These are phyloP conservation scores for Auriculariales sp. DNA, from an alignment of 768 basidiomycete genomes.

Conservation along the genomic window DNA sequence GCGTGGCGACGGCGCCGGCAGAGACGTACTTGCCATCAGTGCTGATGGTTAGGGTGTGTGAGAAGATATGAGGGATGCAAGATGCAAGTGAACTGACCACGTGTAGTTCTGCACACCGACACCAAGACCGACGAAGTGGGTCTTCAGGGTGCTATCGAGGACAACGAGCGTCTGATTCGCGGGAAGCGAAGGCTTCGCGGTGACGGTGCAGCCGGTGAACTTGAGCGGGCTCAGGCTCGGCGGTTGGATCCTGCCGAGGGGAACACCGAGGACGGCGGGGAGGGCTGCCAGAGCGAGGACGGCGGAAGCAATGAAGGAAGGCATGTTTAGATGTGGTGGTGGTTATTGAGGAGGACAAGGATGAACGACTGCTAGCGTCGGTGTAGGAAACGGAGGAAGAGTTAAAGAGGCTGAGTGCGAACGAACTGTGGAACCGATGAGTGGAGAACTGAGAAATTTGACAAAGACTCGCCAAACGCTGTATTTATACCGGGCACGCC, in stretches of 20 bases:
- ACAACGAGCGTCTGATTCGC: background rate
- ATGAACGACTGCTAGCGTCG: background rate
- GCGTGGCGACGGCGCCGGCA: slow-evolving; percentile 27
- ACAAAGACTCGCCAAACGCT: too few relatives aligned
- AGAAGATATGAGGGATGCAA: background rate
- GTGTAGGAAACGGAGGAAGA: background rate
- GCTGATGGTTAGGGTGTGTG: background rate
- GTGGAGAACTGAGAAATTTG: too few relatives aligned
- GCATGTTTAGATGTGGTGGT: slow-evolving; percentile 1
- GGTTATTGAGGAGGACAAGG: too few relatives aligned
- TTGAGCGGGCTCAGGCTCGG: background rate
- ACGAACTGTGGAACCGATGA: too few relatives aligned
- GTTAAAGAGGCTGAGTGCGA: too few relatives aligned
- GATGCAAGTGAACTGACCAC: background rate
- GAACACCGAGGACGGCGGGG: background rate
- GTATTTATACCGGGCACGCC: too few relatives aligned
- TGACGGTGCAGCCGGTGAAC: background rate
- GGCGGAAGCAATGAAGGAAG: background rate
- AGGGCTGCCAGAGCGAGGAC: background rate
- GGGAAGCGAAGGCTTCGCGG: background rate
- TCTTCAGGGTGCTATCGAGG: background rate
- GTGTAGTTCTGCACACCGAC: background rate
- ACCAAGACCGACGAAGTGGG: background rate
- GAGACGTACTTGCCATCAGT: background rate
- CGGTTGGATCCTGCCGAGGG: background rate